Percentiles rank a stretch among this genome's conserved stretches.
Conservation (phyloP, 139 green algal species). For the Diplosphaera chodatii region DNA sequence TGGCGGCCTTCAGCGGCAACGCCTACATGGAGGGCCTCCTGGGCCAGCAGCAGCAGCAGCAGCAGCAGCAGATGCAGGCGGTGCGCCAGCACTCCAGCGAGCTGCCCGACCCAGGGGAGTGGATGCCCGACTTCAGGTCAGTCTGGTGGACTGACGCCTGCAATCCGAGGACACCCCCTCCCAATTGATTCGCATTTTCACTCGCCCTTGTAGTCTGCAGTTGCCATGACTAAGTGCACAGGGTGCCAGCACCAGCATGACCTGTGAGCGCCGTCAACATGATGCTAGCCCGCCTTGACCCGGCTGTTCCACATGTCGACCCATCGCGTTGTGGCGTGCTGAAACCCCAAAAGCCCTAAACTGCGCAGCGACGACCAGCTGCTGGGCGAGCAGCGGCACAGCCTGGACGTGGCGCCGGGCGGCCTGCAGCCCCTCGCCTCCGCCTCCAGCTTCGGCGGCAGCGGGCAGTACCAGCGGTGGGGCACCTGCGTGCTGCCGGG, state of each 20-base stretch:
- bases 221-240: too few species aligned
- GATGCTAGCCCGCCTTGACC: too few species aligned
- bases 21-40: neutral
- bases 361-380: neutral
- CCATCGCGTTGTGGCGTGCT: too few species aligned
- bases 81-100: conserved; percentile 2
- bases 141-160: too few species aligned
- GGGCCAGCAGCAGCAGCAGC: conserved; percentile 4
- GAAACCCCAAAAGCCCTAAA: neutral
- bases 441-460: neutral
- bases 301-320: too few species aligned
- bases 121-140: neutral
- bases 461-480: neutral
- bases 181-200: too few species aligned
- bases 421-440: neutral
- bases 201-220: too few species aligned
- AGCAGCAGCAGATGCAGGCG: conserved; percentile 10
- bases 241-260: too few species aligned
- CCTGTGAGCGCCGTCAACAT: too few species aligned
- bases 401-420: neutral
- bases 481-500: too few species aligned
- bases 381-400: neutral
- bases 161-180: too few species aligned
- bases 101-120: neutral
- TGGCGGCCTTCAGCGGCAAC: neutral